These are phyloP conservation scores for Schwanniomyces polymorphus DNA, from an alignment of 805 yeast species.

Conservation along the genomic window DNA sequence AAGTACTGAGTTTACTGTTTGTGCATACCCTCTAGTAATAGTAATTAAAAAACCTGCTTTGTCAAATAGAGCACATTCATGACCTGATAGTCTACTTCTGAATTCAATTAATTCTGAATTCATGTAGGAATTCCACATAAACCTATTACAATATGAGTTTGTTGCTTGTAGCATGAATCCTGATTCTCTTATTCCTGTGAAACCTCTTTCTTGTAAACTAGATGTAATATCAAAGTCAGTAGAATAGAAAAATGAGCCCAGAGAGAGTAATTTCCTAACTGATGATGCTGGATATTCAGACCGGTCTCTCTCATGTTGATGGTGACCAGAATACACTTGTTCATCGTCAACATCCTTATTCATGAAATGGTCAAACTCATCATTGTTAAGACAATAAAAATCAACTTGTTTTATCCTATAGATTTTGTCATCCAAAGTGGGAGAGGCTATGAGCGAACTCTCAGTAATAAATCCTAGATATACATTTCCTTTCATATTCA, in stretches of 20 bases:
- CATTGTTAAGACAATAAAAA: slow-evolving; percentile 62
- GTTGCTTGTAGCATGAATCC: slow-evolving; percentile 27
- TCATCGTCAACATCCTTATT: slow-evolving; percentile 11
- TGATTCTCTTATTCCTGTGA: slow-evolving; percentile 6
- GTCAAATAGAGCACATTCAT: slow-evolving; percentile 45
- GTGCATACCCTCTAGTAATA: slow-evolving; percentile 53
- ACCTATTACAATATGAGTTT: slow-evolving; percentile 43
- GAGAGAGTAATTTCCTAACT: slow-evolving; percentile 42
- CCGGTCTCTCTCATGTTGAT: slow-evolving; percentile 26
- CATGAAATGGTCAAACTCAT: slow-evolving; percentile 47
- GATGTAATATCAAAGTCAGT: slow-evolving; percentile 47
- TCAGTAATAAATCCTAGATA: slow-evolving; percentile 61
- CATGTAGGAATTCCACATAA: slow-evolving; percentile 54
- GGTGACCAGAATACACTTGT: slow-evolving; percentile 16
- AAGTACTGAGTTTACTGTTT: slow-evolving; percentile 37
- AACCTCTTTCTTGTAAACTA: slow-evolving; percentile 45
- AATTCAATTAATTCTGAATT: slow-evolving; percentile 46
- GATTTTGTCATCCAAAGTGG: slow-evolving; percentile 54
- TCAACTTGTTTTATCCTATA: slow-evolving; percentile 58
- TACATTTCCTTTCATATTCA: slow-evolving; percentile 52
- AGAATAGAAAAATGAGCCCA: slow-evolving; percentile 51
- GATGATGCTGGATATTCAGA: slow-evolving; percentile 43
- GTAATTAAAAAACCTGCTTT: slow-evolving; percentile 46
- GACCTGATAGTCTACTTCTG: slow-evolving; percentile 39
- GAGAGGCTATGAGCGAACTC: slow-evolving; percentile 56